These are phyloP conservation scores for Marsdenia floribunda DNA, from an alignment of 257 asterid genomes.

Conservation along the genomic window DNA sequence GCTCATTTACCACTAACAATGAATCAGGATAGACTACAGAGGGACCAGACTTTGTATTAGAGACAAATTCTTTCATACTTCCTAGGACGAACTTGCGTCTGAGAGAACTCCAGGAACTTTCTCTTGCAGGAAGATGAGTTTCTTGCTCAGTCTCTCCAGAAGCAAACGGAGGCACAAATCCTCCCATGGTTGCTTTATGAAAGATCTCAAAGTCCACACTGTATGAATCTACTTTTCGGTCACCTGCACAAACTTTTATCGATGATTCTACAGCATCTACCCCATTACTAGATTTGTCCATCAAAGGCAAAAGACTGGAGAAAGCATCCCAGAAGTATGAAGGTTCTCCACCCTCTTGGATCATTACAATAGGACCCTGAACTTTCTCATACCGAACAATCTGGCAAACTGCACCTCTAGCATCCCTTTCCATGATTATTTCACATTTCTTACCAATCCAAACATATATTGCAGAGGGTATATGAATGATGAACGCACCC, in stretches of 20 bases:
- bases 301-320: constrained; percentile 38
- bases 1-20: constrained; percentile 10
- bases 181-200: constrained; percentile 41
- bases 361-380: constrained; percentile 33
- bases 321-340: constrained; percentile 44
- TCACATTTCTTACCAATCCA: constrained; percentile 49
- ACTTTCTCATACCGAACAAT: constrained; percentile 49
- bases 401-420: constrained; percentile 49
- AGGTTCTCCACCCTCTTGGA: constrained; percentile 41
- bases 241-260: constrained; percentile 23
- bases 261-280: constrained; percentile 22
- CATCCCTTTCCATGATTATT: constrained; percentile 41
- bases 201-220: constrained; percentile 41
- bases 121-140: constrained; percentile 37
- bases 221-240: constrained; percentile 30
- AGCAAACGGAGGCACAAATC: constrained; percentile 41
- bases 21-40: constrained; percentile 41
- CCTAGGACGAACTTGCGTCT: constrained; percentile 34
- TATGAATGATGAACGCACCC: constrained; percentile 44
- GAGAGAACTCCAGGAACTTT: constrained; percentile 41
- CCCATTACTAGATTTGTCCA: constrained; percentile 30
- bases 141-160: constrained; percentile 38
- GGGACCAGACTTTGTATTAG: constrained; percentile 25
- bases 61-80: constrained; percentile 43
- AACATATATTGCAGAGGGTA: constrained; percentile 39